phyloP scores from a whole-genome alignment of 257 asterid genomes.

The Solanum bukasovii region DNA sequence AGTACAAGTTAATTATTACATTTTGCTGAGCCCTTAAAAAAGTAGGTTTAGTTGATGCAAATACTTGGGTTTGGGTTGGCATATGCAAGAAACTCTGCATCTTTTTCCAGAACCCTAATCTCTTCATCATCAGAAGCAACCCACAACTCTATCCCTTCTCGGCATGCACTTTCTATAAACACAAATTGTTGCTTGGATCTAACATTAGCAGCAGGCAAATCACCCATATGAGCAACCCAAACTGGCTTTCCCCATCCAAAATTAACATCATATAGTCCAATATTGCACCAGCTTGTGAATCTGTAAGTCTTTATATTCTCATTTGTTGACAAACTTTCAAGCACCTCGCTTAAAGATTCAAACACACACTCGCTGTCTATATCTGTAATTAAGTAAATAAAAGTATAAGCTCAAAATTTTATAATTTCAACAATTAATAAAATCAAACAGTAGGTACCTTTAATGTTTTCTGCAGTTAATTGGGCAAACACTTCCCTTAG shows the following conservation, averaged over 20 bases:
- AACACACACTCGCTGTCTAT: not conserved
- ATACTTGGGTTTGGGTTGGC: slow-evolving; percentile 15
- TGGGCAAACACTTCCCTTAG: too few species aligned
- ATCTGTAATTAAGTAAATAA: not conserved
- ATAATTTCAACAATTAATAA: not conserved
- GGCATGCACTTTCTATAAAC: not conserved
- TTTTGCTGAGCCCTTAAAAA: too few species aligned
- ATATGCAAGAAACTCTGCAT: slow-evolving; percentile 6
- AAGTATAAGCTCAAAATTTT: not conserved
- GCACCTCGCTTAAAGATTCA: not conserved
- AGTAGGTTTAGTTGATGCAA: not conserved
- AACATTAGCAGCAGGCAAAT: not conserved
- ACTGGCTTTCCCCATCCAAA: slow-evolving; percentile 12
- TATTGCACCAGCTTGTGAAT: not conserved
- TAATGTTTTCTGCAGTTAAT: not conserved
- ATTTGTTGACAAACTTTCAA: slow-evolving; percentile 7
- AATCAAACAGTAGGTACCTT: not conserved
- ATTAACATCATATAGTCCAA: not conserved
- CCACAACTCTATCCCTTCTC: not conserved
- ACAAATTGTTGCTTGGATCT: not conserved
- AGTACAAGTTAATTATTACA: too few species aligned
- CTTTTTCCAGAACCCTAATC: slow-evolving; percentile 6
- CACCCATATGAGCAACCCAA: slow-evolving; percentile 1
- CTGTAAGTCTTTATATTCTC: not conserved
- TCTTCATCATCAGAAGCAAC: not conserved